phyloP scores from a whole-genome alignment of 306 rosid genomes.

The Inga oerstediana region DNA sequence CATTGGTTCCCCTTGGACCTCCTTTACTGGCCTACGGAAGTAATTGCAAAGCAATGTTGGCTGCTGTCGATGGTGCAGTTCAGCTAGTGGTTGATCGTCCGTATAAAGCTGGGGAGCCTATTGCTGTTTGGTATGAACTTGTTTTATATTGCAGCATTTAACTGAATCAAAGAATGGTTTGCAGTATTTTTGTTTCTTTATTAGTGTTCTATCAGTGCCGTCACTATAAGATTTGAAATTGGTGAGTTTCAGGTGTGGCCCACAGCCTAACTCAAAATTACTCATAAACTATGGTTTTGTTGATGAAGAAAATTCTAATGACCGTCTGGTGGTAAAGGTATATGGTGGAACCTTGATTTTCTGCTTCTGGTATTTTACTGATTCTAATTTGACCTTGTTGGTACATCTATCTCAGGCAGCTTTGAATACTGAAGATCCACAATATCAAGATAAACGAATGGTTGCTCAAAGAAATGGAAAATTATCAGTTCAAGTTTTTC shows the following conservation, averaged over 20 bases:
- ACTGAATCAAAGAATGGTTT: conserved; percentile 4
- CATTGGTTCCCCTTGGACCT: conserved; percentile 97
- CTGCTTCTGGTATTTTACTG: conserved; percentile 13
- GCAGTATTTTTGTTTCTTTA: conserved; percentile 7
- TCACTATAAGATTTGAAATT: conserved; percentile 29
- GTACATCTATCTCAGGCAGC: conserved; percentile 67
- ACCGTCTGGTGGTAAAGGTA: conserved; percentile 83
- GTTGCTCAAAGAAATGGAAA: conserved; percentile 95
- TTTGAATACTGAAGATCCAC: conserved; percentile 94
- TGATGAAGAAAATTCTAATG: conserved; percentile 78
- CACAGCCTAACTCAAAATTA: conserved; percentile 91
- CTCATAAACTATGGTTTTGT: conserved; percentile 94
- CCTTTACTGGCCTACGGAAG: conserved; percentile 88
- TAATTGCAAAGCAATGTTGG: conserved; percentile 87
- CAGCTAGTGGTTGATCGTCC: conserved; percentile 86
- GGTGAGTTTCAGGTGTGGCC: conserved; percentile 86
- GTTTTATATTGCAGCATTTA: conserved; percentile 26
- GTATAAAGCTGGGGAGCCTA: conserved; percentile 85
- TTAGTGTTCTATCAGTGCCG: background rate
- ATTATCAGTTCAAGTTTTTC: conserved; percentile 74
- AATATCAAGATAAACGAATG: conserved; percentile 93
- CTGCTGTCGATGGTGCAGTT: conserved; percentile 79
- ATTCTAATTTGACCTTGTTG: conserved; percentile 33
- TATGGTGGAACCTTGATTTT: conserved; percentile 26
- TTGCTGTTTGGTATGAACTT: conserved; percentile 78